Base-by-base conservation (phyloP, 2,329 filamentous ascomycete genomes). In the Cladophialophora chaetospira region DNA sequence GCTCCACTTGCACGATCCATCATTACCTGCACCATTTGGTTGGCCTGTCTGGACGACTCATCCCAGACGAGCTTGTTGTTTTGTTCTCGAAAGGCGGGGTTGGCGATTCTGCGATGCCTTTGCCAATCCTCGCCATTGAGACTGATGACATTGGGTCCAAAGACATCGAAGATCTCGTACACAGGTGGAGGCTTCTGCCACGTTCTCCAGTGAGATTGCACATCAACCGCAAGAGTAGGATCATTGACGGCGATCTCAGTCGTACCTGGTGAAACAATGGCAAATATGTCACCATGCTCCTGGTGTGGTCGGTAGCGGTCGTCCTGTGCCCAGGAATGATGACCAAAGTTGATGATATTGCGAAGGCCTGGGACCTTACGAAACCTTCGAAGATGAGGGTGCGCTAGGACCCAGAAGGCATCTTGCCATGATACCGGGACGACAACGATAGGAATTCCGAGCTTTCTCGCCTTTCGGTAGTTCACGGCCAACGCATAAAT, bases 11-110 rank as follows among this genome's bases (percentile, higher is more conserved):
- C n/a, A 9, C 43, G 48, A 13, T 29, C 31, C 9, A 26, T 31
- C 11, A 47, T 29, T 2, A 40, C 64, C 33, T 28, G 23, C 1
- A 69, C 44, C 71, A 75, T 71, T 21, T 70, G 66, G 5, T 45
- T 55, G 0, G 68, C 62, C 56, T 75, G 73, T 2, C 57, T 58
- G 10, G 71, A 47, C 11, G 70, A 63, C 58, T 74, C 71, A 3
- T 64, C 51, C 73, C 74, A 77, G 2, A 79, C 76, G 3, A 72
- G 58, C 4, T 58, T 58, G 29, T 72, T 75, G 35, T 71, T 74
- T 36, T 71, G 69, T 56, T 79, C 76, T 38, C 74, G 77, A 65
- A 79, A 79, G 4, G 71, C 69, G 0, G 73, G 68, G 3, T 73
- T 71, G 3, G 71, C 74, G 19, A 77, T 66, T 46, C 71, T 73